Conservation (phyloP, 1,284 basidiomycete species). For the Lentinula novae-zelandiae region DNA sequence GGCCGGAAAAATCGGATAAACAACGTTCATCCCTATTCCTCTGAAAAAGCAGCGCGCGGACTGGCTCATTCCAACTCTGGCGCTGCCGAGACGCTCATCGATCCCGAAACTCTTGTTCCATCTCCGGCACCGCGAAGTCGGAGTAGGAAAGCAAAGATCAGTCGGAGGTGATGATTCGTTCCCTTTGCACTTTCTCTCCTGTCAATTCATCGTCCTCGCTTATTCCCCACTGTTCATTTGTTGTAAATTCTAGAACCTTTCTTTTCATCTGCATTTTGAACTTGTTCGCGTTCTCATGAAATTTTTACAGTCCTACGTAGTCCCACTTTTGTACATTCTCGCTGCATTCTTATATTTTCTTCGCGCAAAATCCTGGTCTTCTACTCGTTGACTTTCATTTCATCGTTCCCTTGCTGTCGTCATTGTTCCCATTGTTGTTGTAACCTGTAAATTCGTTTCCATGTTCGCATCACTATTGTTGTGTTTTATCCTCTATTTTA, state of each 20-base stretch:
- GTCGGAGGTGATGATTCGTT: neutral
- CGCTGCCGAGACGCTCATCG: neutral
- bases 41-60: neutral
- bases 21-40: neutral
- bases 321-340: neutral
- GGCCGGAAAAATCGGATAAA: neutral
- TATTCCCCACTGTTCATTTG: conserved; percentile 11
- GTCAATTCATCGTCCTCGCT: neutral
- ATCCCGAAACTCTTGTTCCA: neutral
- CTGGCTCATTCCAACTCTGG: neutral
- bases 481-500: conserved; percentile 1
- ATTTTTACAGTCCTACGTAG: neutral
- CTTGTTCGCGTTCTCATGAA: neutral
- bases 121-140: neutral
- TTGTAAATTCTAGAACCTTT: conserved; percentile 13
- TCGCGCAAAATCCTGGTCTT: neutral
- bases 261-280: neutral
- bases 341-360: neutral
- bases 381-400: neutral
- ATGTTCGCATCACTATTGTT: neutral
- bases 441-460: neutral
- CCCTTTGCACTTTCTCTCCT: conserved; percentile 3
- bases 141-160: neutral
- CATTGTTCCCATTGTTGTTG: neutral
- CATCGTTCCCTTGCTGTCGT: neutral